These are phyloP conservation scores for Stagonosporopsis tanaceti DNA, from an alignment of 2,329 filamentous ascomycete species.

Conservation along the genomic window DNA sequence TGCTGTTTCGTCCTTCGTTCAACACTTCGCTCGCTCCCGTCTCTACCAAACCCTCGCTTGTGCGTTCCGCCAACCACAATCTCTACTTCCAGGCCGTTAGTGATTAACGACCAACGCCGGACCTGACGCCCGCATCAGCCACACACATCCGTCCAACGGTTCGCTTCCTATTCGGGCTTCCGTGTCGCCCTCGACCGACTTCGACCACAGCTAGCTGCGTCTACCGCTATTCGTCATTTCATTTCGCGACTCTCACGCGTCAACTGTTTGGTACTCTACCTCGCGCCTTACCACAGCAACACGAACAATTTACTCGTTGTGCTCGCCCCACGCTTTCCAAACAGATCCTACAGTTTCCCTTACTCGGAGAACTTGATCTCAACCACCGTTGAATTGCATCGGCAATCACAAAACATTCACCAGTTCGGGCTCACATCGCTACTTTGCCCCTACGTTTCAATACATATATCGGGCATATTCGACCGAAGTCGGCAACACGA, in stretches of 20 bases:
- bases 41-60: slow-evolving; percentile 33
- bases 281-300: slow-evolving; percentile 41
- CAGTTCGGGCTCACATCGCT: background rate
- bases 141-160: slow-evolving; percentile 35
- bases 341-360: slow-evolving; percentile 14
- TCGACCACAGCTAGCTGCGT: slow-evolving; percentile 30
- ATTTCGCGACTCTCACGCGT: slow-evolving; percentile 44
- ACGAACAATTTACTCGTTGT: slow-evolving; percentile 30
- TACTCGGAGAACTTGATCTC: slow-evolving; percentile 11
- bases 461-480: slow-evolving; percentile 1
- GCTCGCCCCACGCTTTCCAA: slow-evolving; percentile 23
- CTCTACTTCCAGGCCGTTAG: slow-evolving; percentile 33
- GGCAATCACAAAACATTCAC: background rate
- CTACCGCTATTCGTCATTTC: slow-evolving; percentile 39
- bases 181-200: slow-evolving; percentile 31
- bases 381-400: slow-evolving; percentile 12
- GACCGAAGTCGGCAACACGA: slow-evolving; percentile 11
- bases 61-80: slow-evolving; percentile 20
- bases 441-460: slow-evolving; percentile 1
- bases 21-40: slow-evolving; percentile 31
- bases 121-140: slow-evolving; percentile 41
- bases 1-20: slow-evolving; percentile 36
- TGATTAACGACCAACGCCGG: slow-evolving; percentile 30
- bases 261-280: slow-evolving; percentile 34
- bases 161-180: slow-evolving; percentile 30